These are phyloP conservation scores for Exophiala sp. DNA, from an alignment of 2,329 filamentous ascomycete species.

Conservation along the genomic window DNA sequence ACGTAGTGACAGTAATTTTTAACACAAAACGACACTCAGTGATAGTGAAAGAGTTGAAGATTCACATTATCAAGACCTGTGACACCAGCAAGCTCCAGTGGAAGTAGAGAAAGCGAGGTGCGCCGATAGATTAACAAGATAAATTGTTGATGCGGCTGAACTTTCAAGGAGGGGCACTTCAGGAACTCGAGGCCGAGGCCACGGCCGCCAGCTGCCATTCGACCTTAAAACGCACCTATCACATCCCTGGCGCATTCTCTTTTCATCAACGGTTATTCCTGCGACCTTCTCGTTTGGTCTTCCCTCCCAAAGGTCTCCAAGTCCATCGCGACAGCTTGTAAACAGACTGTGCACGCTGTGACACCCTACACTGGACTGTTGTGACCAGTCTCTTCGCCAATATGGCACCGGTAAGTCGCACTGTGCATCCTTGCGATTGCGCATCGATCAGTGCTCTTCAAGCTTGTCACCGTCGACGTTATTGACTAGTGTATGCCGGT, in stretches of 20 bases:
- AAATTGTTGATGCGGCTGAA: conserved; percentile 1
- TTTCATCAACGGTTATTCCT: too few relatives aligned
- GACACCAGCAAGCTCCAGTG: not conserved
- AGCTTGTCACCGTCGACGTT: conserved; percentile 4
- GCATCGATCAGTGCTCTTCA: not conserved
- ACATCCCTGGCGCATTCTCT: too few relatives aligned
- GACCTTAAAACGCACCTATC: too few relatives aligned
- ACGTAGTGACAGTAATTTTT: not conserved
- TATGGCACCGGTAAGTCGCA: conserved; percentile 36
- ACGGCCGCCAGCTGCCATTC: too few relatives aligned
- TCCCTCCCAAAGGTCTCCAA: too few relatives aligned
- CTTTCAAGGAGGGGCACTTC: not conserved
- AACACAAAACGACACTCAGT: too few relatives aligned
- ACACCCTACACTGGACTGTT: not conserved
- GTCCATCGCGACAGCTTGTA: too few relatives aligned
- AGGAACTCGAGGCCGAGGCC: not conserved
- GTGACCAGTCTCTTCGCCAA: not conserved
- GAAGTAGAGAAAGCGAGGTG: not conserved
- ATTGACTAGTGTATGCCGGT: conserved; percentile 20
- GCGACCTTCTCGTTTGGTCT: too few relatives aligned
- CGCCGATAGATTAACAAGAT: not conserved
- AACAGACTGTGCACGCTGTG: not conserved
- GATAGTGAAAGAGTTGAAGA: too few relatives aligned
- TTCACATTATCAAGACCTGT: not conserved
- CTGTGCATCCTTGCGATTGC: not conserved